Base-by-base conservation (phyloP, 371 early-diverging fungal genomes). In the Saksenaea oblongispora region DNA sequence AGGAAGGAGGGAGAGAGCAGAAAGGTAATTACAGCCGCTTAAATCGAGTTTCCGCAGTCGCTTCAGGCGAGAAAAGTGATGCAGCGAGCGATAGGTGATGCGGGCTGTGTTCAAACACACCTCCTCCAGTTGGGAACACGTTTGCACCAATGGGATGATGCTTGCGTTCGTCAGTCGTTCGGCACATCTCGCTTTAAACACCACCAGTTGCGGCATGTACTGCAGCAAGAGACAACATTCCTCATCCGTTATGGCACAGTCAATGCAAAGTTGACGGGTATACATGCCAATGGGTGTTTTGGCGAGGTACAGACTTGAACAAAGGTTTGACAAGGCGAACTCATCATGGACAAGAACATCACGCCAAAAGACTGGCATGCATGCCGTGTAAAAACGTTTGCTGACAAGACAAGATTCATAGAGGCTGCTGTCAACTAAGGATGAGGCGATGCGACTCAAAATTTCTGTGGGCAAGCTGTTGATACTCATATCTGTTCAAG, bases 161-260 rank as follows among this genome's bases (percentile, higher is more conserved):
- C 78, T 75, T n/a, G 65, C 67, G 42, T 80, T 78, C 8, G 80
- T 75, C n/a, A 78, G 36, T 2, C 58, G 55, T 5, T 67, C 69
- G 37, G 78, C 69, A 39, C 66, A 56, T 14, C 56, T 41, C 53
- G 74, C 34, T 15, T 65, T 63, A 22, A 80, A 54, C 17, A 65
- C 67, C 54, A 78, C 80, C 42, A 80, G 57, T n/a, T 69, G 69
- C n/a, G 76, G 78, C 39, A 69, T 54, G 24, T 65, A 28, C 24
- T 36, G 66, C 31, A 75, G 39, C 35, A 76, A 54, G 28, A 63
- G 22, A 34, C 64, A 27, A 14, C 73, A 41, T 7, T 66, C 71
- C 14, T 73, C 76, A 55, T 80, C 76, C 27, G 53, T 64, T 5
- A 69, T 17, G 22, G 59, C 14, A 51, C 18, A 34, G 59, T 56